Conservation (phyloP, 768 basidiomycete genomes). For the Suillus brevipes region DNA sequence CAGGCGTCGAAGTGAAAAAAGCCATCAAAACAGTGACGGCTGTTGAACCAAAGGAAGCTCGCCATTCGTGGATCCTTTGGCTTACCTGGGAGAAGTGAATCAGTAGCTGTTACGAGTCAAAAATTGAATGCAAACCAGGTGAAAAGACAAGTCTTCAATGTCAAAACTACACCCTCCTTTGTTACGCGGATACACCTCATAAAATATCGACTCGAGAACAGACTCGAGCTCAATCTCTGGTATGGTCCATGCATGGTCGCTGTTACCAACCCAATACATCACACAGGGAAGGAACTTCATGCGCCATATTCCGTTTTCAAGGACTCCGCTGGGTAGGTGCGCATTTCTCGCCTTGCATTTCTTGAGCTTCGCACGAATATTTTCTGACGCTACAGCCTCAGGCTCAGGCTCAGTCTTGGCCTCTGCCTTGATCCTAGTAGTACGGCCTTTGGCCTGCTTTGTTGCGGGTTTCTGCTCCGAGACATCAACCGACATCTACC, state of each 20-base stretch:
- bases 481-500: neutral
- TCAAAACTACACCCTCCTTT: neutral
- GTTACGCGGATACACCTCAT: slow-evolving; percentile 4
- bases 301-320: neutral
- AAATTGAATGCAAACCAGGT: slow-evolving; percentile 2
- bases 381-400: neutral
- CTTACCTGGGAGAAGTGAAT: too few relatives aligned
- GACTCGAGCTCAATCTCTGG: slow-evolving; percentile 3
- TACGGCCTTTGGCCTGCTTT: neutral
- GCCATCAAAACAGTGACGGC: slow-evolving; percentile 11
- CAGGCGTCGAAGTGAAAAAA: slow-evolving; percentile 1
- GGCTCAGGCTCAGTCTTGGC: neutral
- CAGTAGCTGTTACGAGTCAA: slow-evolving; percentile 3
- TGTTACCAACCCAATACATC: slow-evolving; percentile 11
- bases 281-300: slow-evolving; percentile 2
- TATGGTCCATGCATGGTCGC: slow-evolving; percentile 9
- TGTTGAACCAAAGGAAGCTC: slow-evolving; percentile 10
- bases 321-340: neutral
- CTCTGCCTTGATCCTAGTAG: neutral
- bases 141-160: slow-evolving; percentile 6
- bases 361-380: neutral
- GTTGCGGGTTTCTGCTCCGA: neutral
- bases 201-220: slow-evolving; percentile 4
- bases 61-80: slow-evolving; percentile 13
- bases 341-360: neutral